Base-by-base conservation (phyloP, 768 basidiomycete genomes). In the Kwoniella dendrophila region DNA sequence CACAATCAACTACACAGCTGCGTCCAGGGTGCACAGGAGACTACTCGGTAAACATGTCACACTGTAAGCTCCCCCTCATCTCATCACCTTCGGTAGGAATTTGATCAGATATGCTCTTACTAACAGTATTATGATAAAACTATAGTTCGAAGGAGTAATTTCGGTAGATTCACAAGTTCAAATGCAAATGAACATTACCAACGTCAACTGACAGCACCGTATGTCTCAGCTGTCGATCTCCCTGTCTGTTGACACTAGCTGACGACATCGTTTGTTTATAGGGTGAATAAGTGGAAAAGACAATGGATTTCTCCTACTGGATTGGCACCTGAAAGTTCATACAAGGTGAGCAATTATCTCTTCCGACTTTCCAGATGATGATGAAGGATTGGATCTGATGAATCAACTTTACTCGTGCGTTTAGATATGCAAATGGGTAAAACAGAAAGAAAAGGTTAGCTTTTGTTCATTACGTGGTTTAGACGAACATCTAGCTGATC, bases 371-470 rank as follows among this genome's bases (percentile, higher is more conserved):
- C 33, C 20, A 34, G 12, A 12, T 36, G n/a, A 27, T 12, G 48
- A 40, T 16, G 18, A 10, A 34, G 34, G 36, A 36, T 6, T 16
- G n/a, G 18, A 10, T 29, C 30, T 38, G 34, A 34, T 41, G 54
- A 44, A 7, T 24, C n/a, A 22, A 45, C 12, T 32, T 40, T 1
- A 49, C 38, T 53, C 47, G 51, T 26, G 12, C 26, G 20, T 14
- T 38, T 41, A 74, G 73, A 69, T 75, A 44, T 75, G 70, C 40
- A 72, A 70, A 69, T 75, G 73, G 73, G 69, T 75, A 12, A 50
- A 69, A 54, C 48, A 68, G 2, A 61, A 70, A 16, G 59, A 61
- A 29, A 63, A 67, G 54, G 64, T 63, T 20, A 45, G 61, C n/a
- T 27, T 8, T 4, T 32, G 10, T 10, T 11, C 43, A 24, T 44